These are phyloP conservation scores for Thymus mandschuricus DNA, from an alignment of 257 asterid species.

Conservation along the genomic window DNA sequence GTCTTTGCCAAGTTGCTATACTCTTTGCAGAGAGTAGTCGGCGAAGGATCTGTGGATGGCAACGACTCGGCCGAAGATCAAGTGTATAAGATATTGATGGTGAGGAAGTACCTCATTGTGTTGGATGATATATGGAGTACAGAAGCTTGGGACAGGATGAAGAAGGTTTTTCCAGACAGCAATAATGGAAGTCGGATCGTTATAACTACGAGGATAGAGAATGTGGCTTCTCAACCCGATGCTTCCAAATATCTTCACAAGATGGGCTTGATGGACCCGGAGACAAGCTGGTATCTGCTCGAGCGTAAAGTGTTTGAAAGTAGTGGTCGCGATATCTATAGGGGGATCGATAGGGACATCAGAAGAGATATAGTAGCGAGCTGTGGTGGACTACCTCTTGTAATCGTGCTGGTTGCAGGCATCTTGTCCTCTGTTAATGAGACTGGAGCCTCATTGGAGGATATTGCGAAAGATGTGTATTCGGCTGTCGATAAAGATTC, in stretches of 20 bases:
- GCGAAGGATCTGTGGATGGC: not conserved
- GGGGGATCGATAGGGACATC: not conserved
- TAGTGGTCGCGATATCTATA: not conserved
- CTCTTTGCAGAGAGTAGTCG: not conserved
- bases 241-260: not conserved
- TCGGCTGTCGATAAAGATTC: not conserved
- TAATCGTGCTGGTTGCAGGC: conserved; percentile 12
- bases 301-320: not conserved
- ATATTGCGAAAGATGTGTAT: not conserved
- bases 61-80: no score
- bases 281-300: conserved; percentile 18
- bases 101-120: not conserved
- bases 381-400: conserved; percentile 24
- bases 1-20: not conserved
- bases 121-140: not conserved
- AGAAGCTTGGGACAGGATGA: not conserved
- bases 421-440: not conserved
- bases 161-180: not conserved
- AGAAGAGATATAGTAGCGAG: conserved; percentile 9
- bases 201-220: not conserved
- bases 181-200: not conserved
- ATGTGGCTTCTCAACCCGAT: not conserved
- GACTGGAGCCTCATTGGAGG: not conserved
- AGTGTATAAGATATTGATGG: not conserved
- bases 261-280: not conserved